phyloP scores from a whole-genome alignment of 148 eudicot species.

The Hydrangea macrophylla region DNA sequence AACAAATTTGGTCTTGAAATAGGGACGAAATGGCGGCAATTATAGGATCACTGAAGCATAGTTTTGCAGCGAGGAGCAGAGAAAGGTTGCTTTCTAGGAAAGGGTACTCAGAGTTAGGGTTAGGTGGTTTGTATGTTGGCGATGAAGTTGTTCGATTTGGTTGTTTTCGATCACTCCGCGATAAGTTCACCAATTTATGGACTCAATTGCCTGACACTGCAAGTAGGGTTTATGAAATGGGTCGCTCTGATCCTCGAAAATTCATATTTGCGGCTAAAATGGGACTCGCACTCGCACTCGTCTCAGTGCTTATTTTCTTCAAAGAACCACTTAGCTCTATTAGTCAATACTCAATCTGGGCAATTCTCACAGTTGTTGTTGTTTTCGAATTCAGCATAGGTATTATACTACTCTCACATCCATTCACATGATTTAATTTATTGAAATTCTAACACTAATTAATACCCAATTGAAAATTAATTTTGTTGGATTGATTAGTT shows the following conservation, averaged over 20 bases:
- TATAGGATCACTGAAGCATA: slow-evolving; percentile 30
- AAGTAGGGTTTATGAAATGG: slow-evolving; percentile 31
- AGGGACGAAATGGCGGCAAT: slow-evolving; percentile 36
- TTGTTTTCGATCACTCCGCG: slow-evolving; percentile 4
- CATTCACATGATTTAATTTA: neutral
- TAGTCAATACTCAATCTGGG: slow-evolving; percentile 33
- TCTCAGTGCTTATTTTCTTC: slow-evolving; percentile 29
- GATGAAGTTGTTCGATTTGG: neutral
- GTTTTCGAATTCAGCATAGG: slow-evolving; percentile 42
- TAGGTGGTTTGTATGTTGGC: neutral
- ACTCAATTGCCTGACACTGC: slow-evolving; percentile 10
- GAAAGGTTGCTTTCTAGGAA: slow-evolving; percentile 29
- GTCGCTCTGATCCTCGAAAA: slow-evolving; percentile 34
- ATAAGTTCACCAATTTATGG: slow-evolving; percentile 14
- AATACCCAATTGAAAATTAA: neutral
- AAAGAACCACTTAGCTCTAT: slow-evolving; percentile 19
- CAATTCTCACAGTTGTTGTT: slow-evolving; percentile 40
- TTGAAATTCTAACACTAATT: neutral
- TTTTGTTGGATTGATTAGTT: neutral
- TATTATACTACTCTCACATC: neutral
- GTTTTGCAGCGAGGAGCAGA: slow-evolving; percentile 26
- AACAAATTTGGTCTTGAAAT: too few species aligned
- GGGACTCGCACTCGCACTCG: slow-evolving; percentile 31
- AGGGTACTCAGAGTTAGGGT: slow-evolving; percentile 19
- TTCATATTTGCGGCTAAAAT: slow-evolving; percentile 27